Evolutionary conservation across 345 rosid genomes (phyloP), one percentile per base, ranked within the genome.

Genomic region (Clausena lansium): DNA sequence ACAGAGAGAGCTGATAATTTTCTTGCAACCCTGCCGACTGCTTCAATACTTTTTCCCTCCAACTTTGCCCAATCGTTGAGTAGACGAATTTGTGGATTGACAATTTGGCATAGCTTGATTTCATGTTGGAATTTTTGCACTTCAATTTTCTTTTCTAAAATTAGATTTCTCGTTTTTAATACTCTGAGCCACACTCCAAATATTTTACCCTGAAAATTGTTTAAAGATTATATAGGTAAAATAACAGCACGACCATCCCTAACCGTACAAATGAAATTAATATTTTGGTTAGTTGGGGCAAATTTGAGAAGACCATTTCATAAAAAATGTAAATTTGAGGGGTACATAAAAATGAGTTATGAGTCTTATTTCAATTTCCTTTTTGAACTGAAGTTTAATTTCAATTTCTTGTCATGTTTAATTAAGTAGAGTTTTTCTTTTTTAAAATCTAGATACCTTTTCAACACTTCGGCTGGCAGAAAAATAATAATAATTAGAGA

Each of bases 1-100:
- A 83, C 33, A 13, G 90, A 85, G 7, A 90, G 39, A 62, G 91
- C 97, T 4, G 84, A 83, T 36, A 94, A 89, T 84, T 91, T 94
- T 71, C 92, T 84, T 9, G 83, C 78, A 67, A 93, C 60, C 70
- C 92, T 85, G 81, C 91, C 78, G 9, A 89, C 80, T 6, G 95
- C 93, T 82, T 89, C 97, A 20, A 15, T 67, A 61, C 87, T 90
- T 79, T 85, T 90, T 0, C 76, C 73, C 61, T 88, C 94, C 54
- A 90, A 7, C 35, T 88, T 88, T 1, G 78, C 75, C 90, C 95
- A 91, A 2, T 90, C 85, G 30, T 78, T 78, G 24, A 94, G 91
- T 27, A 87, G 35, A 55, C 80, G 73, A 80, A 89, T 77, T 75
- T 90, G 94, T 9, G 87, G 86, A 38, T 75, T 79, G 0, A 90